Conservation (phyloP, 441 rosid species). For the Cnidoscolus chayamansa region DNA sequence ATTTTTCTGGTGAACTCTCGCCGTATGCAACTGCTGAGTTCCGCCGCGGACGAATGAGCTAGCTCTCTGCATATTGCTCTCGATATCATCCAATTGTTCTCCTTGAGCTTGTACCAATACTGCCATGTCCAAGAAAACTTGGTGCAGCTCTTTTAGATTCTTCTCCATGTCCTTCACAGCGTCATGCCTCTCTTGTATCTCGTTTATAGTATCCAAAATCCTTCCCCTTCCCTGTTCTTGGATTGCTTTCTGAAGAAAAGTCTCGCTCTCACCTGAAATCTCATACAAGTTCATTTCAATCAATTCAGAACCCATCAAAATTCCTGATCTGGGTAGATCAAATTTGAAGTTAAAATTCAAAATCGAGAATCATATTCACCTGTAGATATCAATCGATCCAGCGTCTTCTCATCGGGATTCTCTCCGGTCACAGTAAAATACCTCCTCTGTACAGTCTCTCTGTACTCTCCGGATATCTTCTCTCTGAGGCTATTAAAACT, state of each 20-base stretch:
- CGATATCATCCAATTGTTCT: conserved; percentile 77
- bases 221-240: conserved; percentile 84
- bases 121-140: conserved; percentile 84
- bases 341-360: too few species aligned
- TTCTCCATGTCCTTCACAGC: conserved; percentile 76
- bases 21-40: conserved; percentile 48
- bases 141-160: conserved; percentile 76
- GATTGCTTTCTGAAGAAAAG: conserved; percentile 78
- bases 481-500: conserved; percentile 58
- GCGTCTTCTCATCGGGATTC: conserved; percentile 65
- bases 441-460: conserved; percentile 75
- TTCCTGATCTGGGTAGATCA: background rate
- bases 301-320: background rate
- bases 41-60: conserved; percentile 61
- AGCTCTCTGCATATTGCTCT: conserved; percentile 65
- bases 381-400: conserved; percentile 79
- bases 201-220: conserved; percentile 64
- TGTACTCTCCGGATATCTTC: conserved; percentile 59
- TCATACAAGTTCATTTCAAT: background rate
- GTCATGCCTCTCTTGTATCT: conserved; percentile 84
- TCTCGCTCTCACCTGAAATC: conserved; percentile 79
- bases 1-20: conserved; percentile 63
- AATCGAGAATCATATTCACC: conserved; percentile 34
- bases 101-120: conserved; percentile 74
- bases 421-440: conserved; percentile 84